These are phyloP conservation scores for Vitis hybrid DNA, from an alignment of 177 flowering plant genomes.

Conservation along the genomic window DNA sequence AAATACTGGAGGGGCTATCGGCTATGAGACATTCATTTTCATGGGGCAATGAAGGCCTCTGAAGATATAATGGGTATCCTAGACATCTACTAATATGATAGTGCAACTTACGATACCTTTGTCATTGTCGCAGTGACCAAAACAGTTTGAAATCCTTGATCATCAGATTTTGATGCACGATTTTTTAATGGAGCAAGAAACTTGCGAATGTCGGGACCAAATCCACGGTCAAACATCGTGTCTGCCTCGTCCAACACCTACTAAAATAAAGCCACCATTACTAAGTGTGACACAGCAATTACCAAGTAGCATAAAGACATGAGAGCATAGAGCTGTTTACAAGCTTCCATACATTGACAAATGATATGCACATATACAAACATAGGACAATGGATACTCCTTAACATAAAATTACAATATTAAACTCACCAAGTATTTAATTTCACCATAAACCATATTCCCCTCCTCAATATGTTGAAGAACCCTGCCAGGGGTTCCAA, in stretches of 20 bases:
- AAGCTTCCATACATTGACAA: not conserved
- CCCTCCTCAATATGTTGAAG: conserved; percentile 96
- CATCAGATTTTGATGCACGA: conserved; percentile 68
- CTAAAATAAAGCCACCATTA: conserved; percentile 17
- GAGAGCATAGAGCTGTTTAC: not conserved
- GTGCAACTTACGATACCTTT: conserved; percentile 42
- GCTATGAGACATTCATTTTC: too few species aligned
- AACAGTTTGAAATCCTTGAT: conserved; percentile 77
- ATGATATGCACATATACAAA: not conserved
- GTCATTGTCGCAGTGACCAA: conserved; percentile 93
- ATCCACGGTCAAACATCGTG: conserved; percentile 98
- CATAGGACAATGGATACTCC: not conserved
- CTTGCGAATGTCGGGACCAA: conserved; percentile 93
- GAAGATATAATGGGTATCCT: not conserved
- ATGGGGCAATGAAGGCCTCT: too few species aligned
- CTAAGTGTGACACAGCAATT: not conserved
- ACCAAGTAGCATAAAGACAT: not conserved
- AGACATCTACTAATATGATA: not conserved
- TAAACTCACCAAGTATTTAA: conserved; percentile 75
- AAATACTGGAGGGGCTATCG: too few species aligned
- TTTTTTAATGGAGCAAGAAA: conserved; percentile 77
- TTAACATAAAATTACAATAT: not conserved
- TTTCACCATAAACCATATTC: conserved; percentile 94
- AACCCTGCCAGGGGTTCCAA: conserved; percentile 98
- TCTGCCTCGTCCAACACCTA: conserved; percentile 99